phyloP scores from a whole-genome alignment of 2,329 filamentous ascomycete genomes.

The Incumbomyces lentus region DNA sequence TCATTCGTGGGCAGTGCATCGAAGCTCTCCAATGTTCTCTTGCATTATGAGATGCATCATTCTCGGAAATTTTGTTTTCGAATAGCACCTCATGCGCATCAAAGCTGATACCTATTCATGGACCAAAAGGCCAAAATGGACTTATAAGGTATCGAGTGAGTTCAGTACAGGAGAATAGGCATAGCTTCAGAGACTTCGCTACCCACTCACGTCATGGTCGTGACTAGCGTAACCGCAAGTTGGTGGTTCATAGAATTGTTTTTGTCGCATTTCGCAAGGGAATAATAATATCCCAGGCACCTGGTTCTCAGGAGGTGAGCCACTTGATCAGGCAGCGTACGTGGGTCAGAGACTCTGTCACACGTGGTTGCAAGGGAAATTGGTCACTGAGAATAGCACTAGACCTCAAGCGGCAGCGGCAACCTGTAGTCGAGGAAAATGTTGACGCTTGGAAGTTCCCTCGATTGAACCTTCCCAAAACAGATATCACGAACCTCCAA shows the following conservation, averaged over 20 bases:
- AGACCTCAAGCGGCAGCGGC: background rate
- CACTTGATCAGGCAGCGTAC: background rate
- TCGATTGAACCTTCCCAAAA: slow-evolving; percentile 3
- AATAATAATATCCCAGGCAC: background rate
- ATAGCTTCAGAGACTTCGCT: too few species aligned
- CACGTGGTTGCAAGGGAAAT: slow-evolving; percentile 1
- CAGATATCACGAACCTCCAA: background rate
- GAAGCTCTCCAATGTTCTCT: slow-evolving; percentile 2
- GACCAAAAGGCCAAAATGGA: background rate
- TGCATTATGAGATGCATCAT: background rate
- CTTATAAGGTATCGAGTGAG: too few species aligned
- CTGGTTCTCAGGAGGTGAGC: background rate
- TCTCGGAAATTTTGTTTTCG: background rate
- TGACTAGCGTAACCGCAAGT: too few species aligned
- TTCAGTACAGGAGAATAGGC: too few species aligned
- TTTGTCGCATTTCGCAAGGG: background rate
- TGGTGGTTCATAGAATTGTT: too few species aligned
- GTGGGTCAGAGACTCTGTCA: background rate
- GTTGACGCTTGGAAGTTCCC: background rate
- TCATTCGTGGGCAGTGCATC: slow-evolving; percentile 3
- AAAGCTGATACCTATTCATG: background rate
- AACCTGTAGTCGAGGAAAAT: background rate
- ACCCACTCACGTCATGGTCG: too few species aligned
- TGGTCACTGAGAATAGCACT: background rate
- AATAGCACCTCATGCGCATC: background rate